Base-by-base conservation (phyloP, 257 asterid species). In the Solanum chmielewskii region DNA sequence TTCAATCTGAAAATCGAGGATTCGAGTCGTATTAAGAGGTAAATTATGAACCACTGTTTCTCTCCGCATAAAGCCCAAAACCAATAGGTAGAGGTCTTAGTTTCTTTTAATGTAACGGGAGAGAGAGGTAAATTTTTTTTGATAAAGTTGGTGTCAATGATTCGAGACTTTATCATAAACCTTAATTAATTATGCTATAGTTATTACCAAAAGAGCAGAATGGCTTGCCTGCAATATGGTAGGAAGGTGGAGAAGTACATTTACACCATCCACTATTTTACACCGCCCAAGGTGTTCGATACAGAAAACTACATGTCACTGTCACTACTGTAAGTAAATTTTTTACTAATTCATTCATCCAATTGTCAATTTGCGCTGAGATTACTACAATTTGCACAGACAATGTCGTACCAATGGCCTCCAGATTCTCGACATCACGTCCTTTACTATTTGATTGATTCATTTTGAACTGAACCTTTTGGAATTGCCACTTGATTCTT, bases 301-400 rank as follows among this genome's bases (percentile, higher is more conserved):
- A 91, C 78, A 62, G 91, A 44, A 92, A 92, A 83, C n/a, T 92
- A 15, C 90, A 92, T 86, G 91, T 92, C 86, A 91, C 91, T 87
- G 91, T 92, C 59, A 92, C 93, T 11, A 89, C 90, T 70, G 93
- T 90, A 45, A 86, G 91, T 21, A 4, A 7, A 33, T 33, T 33
- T 76, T 41, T 42, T 42, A n/a, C 35, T 31, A 42, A 59, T 31
- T n/a, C 47, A 29, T 82, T 56, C 3, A 29, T 11, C 64, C 13
- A 42, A 21, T 78, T 41, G 84, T 8, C 27, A 35, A 35, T 35
- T 35, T 5, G 39, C 39, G 7, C 12, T 33, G 20, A 15, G 27
- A 1, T 73, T 69, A 29, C 76, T 69, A 68, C 75, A 29, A 68
- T 68, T 33, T 70, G 42, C 14, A 9, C 80, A 71, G 9, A 18